A percentile compares a stretch with the other conserved stretches of the same genome.
Conservation (phyloP, 441 rosid genomes). For the Brassica hybrid region DNA sequence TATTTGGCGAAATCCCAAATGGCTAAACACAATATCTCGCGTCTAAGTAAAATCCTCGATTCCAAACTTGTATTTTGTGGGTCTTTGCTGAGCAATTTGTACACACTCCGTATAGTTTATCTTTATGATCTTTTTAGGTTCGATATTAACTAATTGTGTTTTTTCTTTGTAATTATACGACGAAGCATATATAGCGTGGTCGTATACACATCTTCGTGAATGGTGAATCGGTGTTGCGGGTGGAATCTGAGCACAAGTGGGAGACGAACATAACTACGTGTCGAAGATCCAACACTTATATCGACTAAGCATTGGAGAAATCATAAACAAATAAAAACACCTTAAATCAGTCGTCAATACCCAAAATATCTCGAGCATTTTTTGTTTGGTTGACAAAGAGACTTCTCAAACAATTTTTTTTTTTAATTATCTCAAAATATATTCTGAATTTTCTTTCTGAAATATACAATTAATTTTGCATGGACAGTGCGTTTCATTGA, state of each 20-base stretch:
- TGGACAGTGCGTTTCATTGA: conserved; percentile 16
- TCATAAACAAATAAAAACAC: not conserved
- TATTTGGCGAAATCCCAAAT: not conserved
- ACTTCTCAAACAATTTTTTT: not conserved
- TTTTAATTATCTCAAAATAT: conserved; percentile 1
- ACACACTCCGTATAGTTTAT: not conserved
- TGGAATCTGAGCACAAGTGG: conserved; percentile 34
- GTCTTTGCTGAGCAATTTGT: not conserved
- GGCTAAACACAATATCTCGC: not conserved
- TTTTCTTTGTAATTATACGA: not conserved
- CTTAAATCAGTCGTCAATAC: conserved; percentile 3
- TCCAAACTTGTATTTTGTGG: not conserved
- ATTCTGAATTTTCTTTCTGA: conserved; percentile 6
- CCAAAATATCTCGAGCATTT: conserved; percentile 33
- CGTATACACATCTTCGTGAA: conserved; percentile 19
- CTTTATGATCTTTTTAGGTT: not conserved
- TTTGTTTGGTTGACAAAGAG: not conserved
- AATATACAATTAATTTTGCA: not conserved
- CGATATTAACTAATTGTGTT: not conserved
- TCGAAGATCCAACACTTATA: conserved; percentile 20
- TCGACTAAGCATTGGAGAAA: conserved; percentile 34
- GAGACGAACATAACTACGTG: conserved; percentile 34
- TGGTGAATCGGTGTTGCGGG: conserved; percentile 26
- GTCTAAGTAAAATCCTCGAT: not conserved
- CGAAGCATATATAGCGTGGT: conserved; percentile 3